Base-by-base conservation (phyloP, 768 basidiomycete genomes). In the Pulveroboletus sp. region DNA sequence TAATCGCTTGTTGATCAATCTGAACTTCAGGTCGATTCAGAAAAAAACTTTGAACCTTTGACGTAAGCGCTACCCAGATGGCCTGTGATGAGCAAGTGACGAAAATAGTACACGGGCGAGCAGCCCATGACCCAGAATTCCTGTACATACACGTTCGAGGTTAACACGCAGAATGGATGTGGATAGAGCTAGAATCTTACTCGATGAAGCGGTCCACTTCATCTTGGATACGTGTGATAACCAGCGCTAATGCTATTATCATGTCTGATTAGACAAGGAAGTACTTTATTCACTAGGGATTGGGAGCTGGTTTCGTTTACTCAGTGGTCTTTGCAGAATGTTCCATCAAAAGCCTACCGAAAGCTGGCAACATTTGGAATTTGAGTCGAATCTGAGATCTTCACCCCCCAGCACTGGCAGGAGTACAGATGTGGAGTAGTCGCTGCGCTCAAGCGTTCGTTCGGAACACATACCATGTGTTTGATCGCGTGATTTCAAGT, bases 141-240 rank as follows among this genome's bases (percentile, higher is more conserved):
- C 17, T 46, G 45, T 17, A 34, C 32, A 16, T 34, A 29, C 27
- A 29, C n/a, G n/a, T n/a, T 29, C 27, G 14, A 31, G 14, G 12
- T 31, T 8, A 10, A 12, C 31, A 31, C 6, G 31, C 31, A 31
- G 6, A 14, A 5, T 34, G 6, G 31, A 5, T 34, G 6, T 11
- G 19, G 35, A 43, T 43, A 39, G 26, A 12, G 8, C 13, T 32
- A n/a, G n/a, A n/a, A n/a, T 16, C 37, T 38, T 43, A 48, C 48
- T 47, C 35, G 14, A 55, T 48, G 62, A 61, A 62, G 61, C 62
- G n/a, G 51, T 46, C 17, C 40, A 42, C 27, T 53, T 60, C 47
- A 60, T 56, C 49, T 56, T 45, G 51, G 48, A 44, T 39, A 30
- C 35, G 8, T n/a, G 36, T 26, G 43, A 54, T 45, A 49, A 48